These are phyloP conservation scores for Kluyveromyces aestuarii DNA, from an alignment of 805 yeast genomes.

Conservation along the genomic window DNA sequence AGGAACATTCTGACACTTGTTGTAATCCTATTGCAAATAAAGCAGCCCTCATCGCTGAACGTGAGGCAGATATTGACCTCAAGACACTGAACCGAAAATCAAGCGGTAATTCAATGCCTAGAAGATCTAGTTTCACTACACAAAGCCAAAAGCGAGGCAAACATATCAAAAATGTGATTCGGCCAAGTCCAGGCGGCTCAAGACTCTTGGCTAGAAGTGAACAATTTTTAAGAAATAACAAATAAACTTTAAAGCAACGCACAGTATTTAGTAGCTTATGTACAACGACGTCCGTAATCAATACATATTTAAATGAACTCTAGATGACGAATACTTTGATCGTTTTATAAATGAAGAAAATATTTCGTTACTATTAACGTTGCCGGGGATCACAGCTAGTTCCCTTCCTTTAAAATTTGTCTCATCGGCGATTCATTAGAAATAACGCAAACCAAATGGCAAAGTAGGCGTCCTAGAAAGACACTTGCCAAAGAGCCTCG, in stretches of 20 bases:
- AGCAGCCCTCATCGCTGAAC: conserved; percentile 15
- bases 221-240: conserved; percentile 8
- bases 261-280: too few relatives aligned
- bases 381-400: too few relatives aligned
- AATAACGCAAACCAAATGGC: too few relatives aligned
- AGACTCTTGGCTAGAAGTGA: conserved; percentile 49
- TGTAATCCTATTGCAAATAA: conserved; percentile 9
- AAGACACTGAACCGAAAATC: not conserved
- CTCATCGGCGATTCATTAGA: too few relatives aligned
- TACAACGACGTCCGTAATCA: not conserved
- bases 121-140: conserved; percentile 29
- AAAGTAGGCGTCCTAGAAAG: conserved; percentile 17
- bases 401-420: too few relatives aligned
- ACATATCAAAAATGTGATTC: conserved; percentile 6
- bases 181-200: conserved; percentile 40
- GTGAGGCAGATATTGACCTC: conserved; percentile 2
- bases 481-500: conserved; percentile 63
- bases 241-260: not conserved
- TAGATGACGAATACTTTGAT: not conserved
- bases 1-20: conserved; percentile 7
- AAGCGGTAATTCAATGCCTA: conserved; percentile 11
- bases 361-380: not conserved
- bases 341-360: not conserved
- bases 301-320: not conserved
- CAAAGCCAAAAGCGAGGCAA: conserved; percentile 19